Conservation (phyloP, 1,139 yeast genomes). For the Keqinozyma sinolaborantium region DNA sequence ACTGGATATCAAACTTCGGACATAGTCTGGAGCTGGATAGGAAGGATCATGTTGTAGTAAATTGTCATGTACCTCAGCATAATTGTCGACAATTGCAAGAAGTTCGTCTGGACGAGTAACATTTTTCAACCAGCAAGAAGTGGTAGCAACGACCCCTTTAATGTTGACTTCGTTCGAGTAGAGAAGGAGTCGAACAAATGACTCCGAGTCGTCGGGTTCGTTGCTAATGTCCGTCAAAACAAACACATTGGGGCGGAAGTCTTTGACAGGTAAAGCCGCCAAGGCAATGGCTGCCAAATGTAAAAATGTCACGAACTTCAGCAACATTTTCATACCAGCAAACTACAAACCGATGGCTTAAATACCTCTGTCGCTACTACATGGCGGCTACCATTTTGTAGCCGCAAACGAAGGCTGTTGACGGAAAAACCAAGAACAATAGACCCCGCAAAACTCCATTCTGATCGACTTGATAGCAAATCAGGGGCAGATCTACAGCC, state of each 20-base stretch:
- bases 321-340: background rate
- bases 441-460: too few species aligned
- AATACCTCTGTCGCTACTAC: too few species aligned
- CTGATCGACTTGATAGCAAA: too few species aligned
- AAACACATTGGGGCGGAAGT: slow-evolving; percentile 18
- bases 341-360: too few species aligned
- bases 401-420: too few species aligned
- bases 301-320: background rate
- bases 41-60: slow-evolving; percentile 14
- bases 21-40: slow-evolving; percentile 16
- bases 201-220: slow-evolving; percentile 24
- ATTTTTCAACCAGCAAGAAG: slow-evolving; percentile 20
- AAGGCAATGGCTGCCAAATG: background rate
- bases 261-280: slow-evolving; percentile 12
- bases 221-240: slow-evolving; percentile 20
- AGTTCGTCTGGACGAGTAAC: slow-evolving; percentile 20
- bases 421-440: too few species aligned
- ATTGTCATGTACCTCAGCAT: slow-evolving; percentile 15
- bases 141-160: slow-evolving; percentile 21
- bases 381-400: too few species aligned
- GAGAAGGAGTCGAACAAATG: slow-evolving; percentile 17
- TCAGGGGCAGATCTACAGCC: too few species aligned
- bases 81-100: slow-evolving; percentile 19
- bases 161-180: slow-evolving; percentile 18
- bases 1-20: slow-evolving; percentile 13